Evolutionary conservation across 208 protist species (phyloP).

Genomic region (Jaenimonas drosophilae): DNA sequence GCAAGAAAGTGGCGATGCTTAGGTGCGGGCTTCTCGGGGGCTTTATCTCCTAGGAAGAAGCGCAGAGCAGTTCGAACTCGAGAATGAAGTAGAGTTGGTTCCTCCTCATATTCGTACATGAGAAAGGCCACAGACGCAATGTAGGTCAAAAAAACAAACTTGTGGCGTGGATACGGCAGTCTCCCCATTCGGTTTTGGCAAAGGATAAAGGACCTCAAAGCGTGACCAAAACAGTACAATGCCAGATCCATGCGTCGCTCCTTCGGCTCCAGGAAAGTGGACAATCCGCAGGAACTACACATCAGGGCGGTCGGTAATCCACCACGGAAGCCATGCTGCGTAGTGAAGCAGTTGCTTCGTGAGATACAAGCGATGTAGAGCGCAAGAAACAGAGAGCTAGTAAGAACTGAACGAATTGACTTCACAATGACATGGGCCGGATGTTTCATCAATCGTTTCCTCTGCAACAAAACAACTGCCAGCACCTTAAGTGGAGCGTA

Average conservation of each 20-base stretch:
- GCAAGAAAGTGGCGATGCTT: too few species aligned
- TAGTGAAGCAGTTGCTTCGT: conserved; percentile 47
- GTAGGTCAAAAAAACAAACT: conserved; percentile 62
- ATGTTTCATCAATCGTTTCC: conserved; percentile 31
- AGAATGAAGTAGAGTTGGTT: conserved; percentile 44
- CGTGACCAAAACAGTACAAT: conserved; percentile 72
- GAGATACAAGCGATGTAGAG: conserved; percentile 56
- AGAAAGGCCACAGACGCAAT: conserved; percentile 59
- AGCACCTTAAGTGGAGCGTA: conserved; percentile 68
- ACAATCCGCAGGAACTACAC: conserved; percentile 44
- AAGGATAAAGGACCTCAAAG: conserved; percentile 65
- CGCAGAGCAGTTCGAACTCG: conserved; percentile 37
- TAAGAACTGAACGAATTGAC: conserved; percentile 39
- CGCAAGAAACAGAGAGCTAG: conserved; percentile 67
- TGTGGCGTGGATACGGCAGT: conserved; percentile 65
- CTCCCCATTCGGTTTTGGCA: conserved; percentile 64
- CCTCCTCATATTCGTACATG: conserved; percentile 73
- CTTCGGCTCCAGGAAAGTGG: conserved; percentile 75
- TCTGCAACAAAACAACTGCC: conserved; percentile 38
- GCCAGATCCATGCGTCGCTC: conserved; percentile 74
- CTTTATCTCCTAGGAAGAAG: conserved; percentile 42
- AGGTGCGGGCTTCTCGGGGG: too few species aligned
- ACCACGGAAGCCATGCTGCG: conserved; percentile 40
- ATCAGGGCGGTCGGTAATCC: conserved; percentile 29
- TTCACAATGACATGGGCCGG: conserved; percentile 34